Percentiles rank a stretch among this genome's conserved stretches.
phyloP scores from a whole-genome alignment of 148 eudicot genomes.

The Cornus controversa region DNA sequence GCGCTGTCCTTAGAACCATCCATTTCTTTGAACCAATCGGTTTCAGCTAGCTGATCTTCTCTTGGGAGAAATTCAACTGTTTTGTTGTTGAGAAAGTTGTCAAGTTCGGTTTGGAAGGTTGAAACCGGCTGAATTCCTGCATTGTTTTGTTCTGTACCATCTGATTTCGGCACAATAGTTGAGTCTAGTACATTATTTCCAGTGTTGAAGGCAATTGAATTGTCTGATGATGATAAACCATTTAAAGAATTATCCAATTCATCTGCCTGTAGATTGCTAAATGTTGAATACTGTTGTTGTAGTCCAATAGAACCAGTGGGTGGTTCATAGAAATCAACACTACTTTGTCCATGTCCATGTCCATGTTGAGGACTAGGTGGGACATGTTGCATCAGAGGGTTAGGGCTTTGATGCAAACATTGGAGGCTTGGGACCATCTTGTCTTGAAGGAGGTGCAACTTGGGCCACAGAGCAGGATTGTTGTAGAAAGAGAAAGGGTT shows the following conservation, averaged over 20 bases:
- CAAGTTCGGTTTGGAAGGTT: constrained; percentile 36
- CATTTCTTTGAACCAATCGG: constrained; percentile 43
- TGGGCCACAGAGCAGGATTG: constrained; percentile 73
- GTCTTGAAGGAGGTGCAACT: constrained; percentile 69
- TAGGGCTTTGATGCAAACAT: constrained; percentile 21
- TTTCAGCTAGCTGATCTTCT: constrained; percentile 21
- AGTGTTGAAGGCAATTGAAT: constrained; percentile 6
- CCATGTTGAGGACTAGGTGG: constrained; percentile 12
- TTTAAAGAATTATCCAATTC: constrained; percentile 14
- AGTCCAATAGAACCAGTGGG: neutral
- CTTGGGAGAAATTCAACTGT: neutral
- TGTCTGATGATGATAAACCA: constrained; percentile 12
- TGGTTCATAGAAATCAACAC: neutral
- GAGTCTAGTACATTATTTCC: constrained; percentile 18
- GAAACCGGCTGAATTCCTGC: constrained; percentile 17
- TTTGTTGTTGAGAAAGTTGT: constrained; percentile 32
- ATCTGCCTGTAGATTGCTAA: constrained; percentile 7
- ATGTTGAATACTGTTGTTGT: constrained; percentile 20
- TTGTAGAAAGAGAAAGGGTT: constrained; percentile 58
- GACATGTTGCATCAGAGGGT: constrained; percentile 25
- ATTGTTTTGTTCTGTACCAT: constrained; percentile 10
- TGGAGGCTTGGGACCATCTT: constrained; percentile 59
- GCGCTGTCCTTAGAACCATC: constrained; percentile 30
- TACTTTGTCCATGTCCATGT: constrained; percentile 2
- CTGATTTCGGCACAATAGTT: constrained; percentile 1